These are phyloP conservation scores for Diaporthe helianthi DNA, from an alignment of 2,329 filamentous ascomycete genomes.

Conservation along the genomic window DNA sequence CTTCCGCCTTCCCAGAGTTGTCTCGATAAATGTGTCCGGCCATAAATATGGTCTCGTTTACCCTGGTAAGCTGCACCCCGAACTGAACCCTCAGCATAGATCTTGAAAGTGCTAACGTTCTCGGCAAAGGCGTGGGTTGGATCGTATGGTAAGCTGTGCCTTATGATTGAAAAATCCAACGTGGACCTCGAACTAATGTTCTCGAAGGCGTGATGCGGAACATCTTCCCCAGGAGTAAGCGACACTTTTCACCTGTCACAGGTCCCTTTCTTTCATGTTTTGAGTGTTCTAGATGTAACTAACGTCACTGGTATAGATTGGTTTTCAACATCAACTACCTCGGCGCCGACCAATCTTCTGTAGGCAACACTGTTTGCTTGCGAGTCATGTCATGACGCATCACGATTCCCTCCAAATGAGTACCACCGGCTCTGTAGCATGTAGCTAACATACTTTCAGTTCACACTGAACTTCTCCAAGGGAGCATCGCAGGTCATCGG, in stretches of 20 bases:
- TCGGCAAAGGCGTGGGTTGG: constrained; percentile 76
- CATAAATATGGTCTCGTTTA: constrained; percentile 65
- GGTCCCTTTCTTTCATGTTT: no score
- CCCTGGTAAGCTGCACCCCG: constrained; percentile 60
- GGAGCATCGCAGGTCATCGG: constrained; percentile 80
- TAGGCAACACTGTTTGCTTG: no score
- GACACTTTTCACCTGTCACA: no score
- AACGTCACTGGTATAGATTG: no score
- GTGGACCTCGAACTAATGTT: no score
- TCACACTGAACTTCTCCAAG: constrained; percentile 97
- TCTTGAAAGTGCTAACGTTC: neutral
- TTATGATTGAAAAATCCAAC: no score
- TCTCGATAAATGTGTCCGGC: constrained; percentile 92
- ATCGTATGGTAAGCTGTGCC: constrained; percentile 69
- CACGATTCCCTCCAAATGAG: no score
- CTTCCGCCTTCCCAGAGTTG: constrained; percentile 86
- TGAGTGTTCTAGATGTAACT: constrained; percentile 79
- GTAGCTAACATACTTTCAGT: constrained; percentile 45
- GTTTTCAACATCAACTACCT: constrained; percentile 99
- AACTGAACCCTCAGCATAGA: neutral
- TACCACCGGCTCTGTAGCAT: no score
- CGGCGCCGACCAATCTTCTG: constrained; percentile 87
- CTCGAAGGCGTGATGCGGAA: constrained; percentile 67
- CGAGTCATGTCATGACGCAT: no score
- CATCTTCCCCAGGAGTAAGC: constrained; percentile 89